Conservation (phyloP, 2,329 filamentous ascomycete species). For the Stagonosporopsis tanaceti region DNA sequence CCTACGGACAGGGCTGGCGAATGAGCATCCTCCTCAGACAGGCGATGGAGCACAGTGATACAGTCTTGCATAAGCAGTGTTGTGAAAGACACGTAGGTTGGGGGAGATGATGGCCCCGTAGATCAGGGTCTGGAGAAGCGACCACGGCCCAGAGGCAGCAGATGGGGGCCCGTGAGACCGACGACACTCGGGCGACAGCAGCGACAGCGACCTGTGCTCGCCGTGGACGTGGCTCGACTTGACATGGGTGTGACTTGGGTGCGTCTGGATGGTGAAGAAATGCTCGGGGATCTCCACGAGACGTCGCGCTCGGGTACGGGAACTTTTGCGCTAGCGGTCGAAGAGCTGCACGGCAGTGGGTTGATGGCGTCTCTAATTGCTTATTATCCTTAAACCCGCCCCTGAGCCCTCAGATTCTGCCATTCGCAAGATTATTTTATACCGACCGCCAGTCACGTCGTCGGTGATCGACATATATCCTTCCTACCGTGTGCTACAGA, state of each 20-base stretch:
- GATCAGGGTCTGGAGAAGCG: conserved; percentile 7
- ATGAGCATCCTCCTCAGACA: conserved; percentile 5
- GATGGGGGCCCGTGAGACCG: neutral
- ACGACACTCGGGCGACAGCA: neutral
- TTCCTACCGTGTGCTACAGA: conserved; percentile 16
- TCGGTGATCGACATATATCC: conserved; percentile 19
- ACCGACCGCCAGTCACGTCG: conserved; percentile 6
- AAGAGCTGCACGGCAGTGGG: conserved; percentile 16
- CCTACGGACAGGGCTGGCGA: conserved; percentile 20
- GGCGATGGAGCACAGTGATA: conserved; percentile 21
- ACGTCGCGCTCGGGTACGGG: conserved; percentile 5
- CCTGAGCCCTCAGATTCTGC: conserved; percentile 4
- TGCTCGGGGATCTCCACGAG: conserved; percentile 8
- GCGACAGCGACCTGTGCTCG: conserved; percentile 7
- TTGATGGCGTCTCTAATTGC: conserved; percentile 15
- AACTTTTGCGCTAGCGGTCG: conserved; percentile 12
- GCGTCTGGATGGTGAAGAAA: conserved; percentile 10
- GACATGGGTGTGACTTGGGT: conserved; percentile 5
- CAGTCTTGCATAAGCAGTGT: conserved; percentile 26
- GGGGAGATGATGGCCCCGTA: conserved; percentile 13
- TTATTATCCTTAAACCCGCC: conserved; percentile 15
- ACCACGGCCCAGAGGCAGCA: neutral
- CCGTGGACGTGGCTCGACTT: conserved; percentile 14
- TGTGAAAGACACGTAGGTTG: conserved; percentile 20
- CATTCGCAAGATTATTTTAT: neutral